Evolutionary conservation across 106 monocot genomes (phyloP), one percentile per base, ranked within the genome.

Genomic region (Dactylorhiza incarnata): DNA sequence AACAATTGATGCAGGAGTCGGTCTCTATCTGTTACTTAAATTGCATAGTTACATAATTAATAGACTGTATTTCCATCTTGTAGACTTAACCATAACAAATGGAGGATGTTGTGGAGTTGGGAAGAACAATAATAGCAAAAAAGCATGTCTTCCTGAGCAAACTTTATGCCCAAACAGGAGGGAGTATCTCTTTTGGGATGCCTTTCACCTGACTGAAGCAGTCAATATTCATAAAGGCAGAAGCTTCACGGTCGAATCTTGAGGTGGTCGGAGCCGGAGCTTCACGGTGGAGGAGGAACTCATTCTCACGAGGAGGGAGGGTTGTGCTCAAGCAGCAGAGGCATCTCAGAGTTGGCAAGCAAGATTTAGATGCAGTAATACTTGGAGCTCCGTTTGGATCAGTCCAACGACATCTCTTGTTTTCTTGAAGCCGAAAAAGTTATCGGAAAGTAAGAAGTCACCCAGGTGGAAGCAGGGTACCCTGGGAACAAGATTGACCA

Each of bases 91-190:
- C 16, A 90, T 93, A 0, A 89, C 81, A 0, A 91, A 96, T 45
- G 74, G 54, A 17, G 95, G 95, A 25, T 96, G 95, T 70, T 96
- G 95, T 54, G 95, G 95, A 17, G 90, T 96, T 5, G 95, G 95
- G 29, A 93, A 84, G 84, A 93, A 96, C 78, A 90, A 91, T 37
- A 93, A n/a, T n/a, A n/a, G 95, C 4, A 90, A 96, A 58, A 87
- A 91, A 6, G 93, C 93, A 4, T 96, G 95, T 78, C 84, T 96
- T 6, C 95, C 95, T 10, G 82, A 71, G 15, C 90, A 93, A 59
- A 83, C 87, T 8, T 93, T 93, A 2, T 96, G 95, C 80, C 37
- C 61, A 12, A 79, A 90, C 48, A 76, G 95, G 48, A 51, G 79
- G 1, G 78, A 79, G 77, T 89, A 91, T 72, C 46, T 93, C 26